These are phyloP conservation scores for Podaxis sp. DNA, from an alignment of 768 basidiomycete genomes.

Conservation along the genomic window DNA sequence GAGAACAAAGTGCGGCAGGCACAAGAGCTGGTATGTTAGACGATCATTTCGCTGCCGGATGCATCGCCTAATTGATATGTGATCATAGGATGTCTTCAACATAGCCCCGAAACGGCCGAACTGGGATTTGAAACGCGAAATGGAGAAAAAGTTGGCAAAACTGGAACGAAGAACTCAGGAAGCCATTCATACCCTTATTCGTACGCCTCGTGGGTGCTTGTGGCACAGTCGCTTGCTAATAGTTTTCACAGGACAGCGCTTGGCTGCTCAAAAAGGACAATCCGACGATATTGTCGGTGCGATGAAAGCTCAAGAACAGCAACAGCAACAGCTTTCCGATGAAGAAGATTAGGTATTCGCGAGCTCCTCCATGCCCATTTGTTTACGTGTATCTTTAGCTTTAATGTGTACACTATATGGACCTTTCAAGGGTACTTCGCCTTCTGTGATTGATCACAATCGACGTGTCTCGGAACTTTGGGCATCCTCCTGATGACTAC, in stretches of 20 bases:
- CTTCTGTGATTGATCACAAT: not conserved
- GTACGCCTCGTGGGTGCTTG: slow-evolving; percentile 46
- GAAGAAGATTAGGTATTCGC: slow-evolving; percentile 46
- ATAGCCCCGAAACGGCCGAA: slow-evolving; percentile 97
- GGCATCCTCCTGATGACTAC: not conserved
- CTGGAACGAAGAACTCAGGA: slow-evolving; percentile 92
- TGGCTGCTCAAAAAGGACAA: slow-evolving; percentile 76
- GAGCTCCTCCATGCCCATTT: slow-evolving; percentile 17
- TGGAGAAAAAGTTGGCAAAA: slow-evolving; percentile 85
- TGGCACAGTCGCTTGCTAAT: not conserved
- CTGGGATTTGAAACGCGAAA: slow-evolving; percentile 94
- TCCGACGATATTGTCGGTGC: slow-evolving; percentile 80
- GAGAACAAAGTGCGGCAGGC: slow-evolving; percentile 84
- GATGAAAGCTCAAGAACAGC: slow-evolving; percentile 74
- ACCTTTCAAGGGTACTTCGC: not conserved
- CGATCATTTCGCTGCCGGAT: not conserved
- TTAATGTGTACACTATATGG: slow-evolving; percentile 11
- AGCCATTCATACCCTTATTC: slow-evolving; percentile 88
- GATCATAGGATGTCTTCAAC: slow-evolving; percentile 82
- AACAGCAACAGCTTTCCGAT: slow-evolving; percentile 54
- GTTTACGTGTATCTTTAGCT: slow-evolving; percentile 21
- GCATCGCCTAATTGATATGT: slow-evolving; percentile 3
- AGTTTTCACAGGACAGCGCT: slow-evolving; percentile 61
- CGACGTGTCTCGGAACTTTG: not conserved
- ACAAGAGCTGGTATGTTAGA: slow-evolving; percentile 76